These are phyloP conservation scores for Quercus wislizeni DNA, from an alignment of 306 rosid species.

Conservation along the genomic window DNA sequence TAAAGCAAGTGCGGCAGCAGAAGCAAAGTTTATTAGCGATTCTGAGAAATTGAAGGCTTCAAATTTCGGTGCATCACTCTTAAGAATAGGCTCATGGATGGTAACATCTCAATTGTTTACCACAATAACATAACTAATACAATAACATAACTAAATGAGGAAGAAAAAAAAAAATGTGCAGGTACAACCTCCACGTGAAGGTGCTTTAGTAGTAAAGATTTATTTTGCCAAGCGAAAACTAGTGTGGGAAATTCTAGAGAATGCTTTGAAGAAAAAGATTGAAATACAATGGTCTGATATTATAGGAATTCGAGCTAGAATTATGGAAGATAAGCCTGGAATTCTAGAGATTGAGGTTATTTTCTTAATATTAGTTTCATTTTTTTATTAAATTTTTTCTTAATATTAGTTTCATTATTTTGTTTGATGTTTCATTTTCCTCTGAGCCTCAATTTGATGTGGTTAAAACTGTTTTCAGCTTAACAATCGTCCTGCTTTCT, in stretches of 20 bases:
- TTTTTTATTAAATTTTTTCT: not conserved
- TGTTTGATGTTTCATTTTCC: not conserved
- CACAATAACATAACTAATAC: not conserved
- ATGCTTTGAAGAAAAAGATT: constrained; percentile 48
- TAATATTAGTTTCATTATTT: not conserved
- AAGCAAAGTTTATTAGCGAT: not conserved
- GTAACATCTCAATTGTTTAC: constrained; percentile 2
- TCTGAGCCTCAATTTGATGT: not conserved
- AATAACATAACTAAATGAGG: no score
- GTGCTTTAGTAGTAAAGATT: constrained; percentile 53
- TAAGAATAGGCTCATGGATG: constrained; percentile 46
- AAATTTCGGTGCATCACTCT: constrained; percentile 22
- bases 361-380: not conserved
- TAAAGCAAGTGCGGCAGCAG: not conserved
- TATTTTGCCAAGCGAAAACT: constrained; percentile 47
- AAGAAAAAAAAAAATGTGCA: constrained; percentile 4
- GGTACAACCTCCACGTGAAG: constrained; percentile 26
- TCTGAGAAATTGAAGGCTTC: constrained; percentile 38
- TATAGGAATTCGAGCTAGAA: constrained; percentile 34
- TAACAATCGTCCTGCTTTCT: constrained; percentile 24
- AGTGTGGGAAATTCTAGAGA: constrained; percentile 59
- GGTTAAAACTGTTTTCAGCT: constrained; percentile 11
- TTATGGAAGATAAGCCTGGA: constrained; percentile 31
- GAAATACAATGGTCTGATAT: constrained; percentile 47
- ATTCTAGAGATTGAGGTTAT: constrained; percentile 42